Conservation (phyloP, 768 basidiomycete species). For the Trametes cinnabarina region DNA sequence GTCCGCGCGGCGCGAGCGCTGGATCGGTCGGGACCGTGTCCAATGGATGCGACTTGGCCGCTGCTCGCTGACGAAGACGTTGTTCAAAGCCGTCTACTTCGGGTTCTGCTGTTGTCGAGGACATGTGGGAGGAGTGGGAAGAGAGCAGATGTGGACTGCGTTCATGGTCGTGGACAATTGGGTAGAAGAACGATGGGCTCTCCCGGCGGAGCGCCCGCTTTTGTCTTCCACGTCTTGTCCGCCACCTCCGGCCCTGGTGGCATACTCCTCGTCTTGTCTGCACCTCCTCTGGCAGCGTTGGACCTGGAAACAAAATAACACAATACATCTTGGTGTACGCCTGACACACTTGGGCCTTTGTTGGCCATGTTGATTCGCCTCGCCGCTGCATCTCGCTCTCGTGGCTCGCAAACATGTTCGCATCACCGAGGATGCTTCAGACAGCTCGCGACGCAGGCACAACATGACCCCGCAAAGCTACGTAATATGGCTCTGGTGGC, state of each 20-base stretch:
- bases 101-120: not conserved
- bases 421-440: constrained; percentile 21
- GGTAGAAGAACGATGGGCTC: not conserved
- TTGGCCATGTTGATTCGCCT: constrained; percentile 7
- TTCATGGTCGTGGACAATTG: constrained; percentile 18
- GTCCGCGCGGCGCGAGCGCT: constrained; percentile 41
- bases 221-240: not conserved
- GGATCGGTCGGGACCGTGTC: constrained; percentile 50
- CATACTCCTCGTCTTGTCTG: not conserved
- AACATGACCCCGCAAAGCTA: constrained; percentile 39
- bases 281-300: not conserved
- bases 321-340: not conserved
- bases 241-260: not conserved
- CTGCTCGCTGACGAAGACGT: constrained; percentile 43
- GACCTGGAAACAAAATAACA: not conserved
- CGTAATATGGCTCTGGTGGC: constrained; percentile 88
- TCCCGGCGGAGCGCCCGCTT: constrained; percentile 6
- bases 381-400: not conserved
- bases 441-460: constrained; percentile 8
- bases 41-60: constrained; percentile 40
- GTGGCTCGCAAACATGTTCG: not conserved
- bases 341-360: not conserved
- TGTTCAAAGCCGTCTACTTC: constrained; percentile 21
- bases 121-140: constrained; percentile 9
- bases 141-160: not conserved